Evolutionary conservation across 257 asterid genomes (phyloP), one percentile per base, ranked within the genome.

Genomic region (Nicotiana tomentosiformis): DNA sequence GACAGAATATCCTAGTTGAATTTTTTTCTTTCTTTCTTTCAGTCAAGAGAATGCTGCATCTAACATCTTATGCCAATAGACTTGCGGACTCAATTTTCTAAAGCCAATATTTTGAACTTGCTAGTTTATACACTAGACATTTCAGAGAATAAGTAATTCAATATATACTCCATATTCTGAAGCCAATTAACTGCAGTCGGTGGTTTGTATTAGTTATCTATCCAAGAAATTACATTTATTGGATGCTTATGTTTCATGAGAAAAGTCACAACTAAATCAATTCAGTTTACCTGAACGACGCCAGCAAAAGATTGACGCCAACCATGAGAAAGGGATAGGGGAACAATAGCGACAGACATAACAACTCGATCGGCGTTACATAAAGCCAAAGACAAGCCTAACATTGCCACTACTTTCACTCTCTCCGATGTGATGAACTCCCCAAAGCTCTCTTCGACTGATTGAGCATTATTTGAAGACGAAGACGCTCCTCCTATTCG

Each of bases 331-430:
- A 85, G 86, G 26, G 98, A 91, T 12, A 96, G 83, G 20, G 99
- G 99, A 23, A 96, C 99, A 10, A 96, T 94, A 32, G 96, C 99
- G n/a, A 96, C 99, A 3, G 99, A 96, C 99, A 96, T 96, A 26
- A 94, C 99, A 68, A 94, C 98, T 2, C 99, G 93, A 68, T 96
- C 99, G 33, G 99, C 99, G 86, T 96, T 94, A 80, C 99, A 96
- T 46, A 94, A 92, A 12, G 94, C 98, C 88, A 96, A 81, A 85
- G 99, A 96, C 88, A 96, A 74, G 29, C 95, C 99, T 83, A 96
- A 88, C 99, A 96, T 96, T 46, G 94, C 92, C 85, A 96, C 99
- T 81, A 96, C 99, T 87, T 96, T 96, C 82, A 96, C 95, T 87
- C 99, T 92, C 90, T 96, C 99, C 55, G 99, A 96, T 85, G 99